These are phyloP conservation scores for Plasmodium reichenowi DNA, from an alignment of 169 alveolate genomes.

Conservation along the genomic window DNA sequence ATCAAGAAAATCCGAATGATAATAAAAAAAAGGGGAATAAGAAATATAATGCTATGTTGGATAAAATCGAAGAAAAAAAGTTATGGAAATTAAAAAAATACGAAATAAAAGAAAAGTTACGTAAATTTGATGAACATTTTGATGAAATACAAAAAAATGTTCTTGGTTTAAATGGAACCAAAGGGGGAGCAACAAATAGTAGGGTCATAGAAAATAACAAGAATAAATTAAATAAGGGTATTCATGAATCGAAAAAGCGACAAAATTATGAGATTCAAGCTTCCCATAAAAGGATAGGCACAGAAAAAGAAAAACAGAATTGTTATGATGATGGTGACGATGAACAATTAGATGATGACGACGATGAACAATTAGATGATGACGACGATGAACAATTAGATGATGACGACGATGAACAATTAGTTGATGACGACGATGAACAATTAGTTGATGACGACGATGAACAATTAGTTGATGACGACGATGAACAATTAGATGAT, in stretches of 20 bases:
- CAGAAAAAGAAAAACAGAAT: background rate
- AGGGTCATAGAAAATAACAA: background rate
- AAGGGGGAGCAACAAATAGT: background rate
- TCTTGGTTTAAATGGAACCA: constrained; percentile 14
- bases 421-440: background rate
- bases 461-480: background rate
- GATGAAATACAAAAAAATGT: constrained; percentile 47
- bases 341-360: background rate
- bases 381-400: background rate
- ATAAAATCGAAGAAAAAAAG: constrained; percentile 34
- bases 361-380: background rate
- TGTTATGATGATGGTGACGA: background rate
- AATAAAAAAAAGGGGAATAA: background rate
- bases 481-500: background rate
- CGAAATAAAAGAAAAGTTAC: constrained; percentile 71
- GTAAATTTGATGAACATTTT: constrained; percentile 64
- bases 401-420: background rate
- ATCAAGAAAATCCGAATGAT: background rate
- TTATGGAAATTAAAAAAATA: constrained; percentile 54
- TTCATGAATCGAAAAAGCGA: background rate
- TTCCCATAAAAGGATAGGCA: background rate
- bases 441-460: background rate
- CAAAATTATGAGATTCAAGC: background rate
- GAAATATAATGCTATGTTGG: constrained; percentile 14
- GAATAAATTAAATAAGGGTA: constrained; percentile 1